Base-by-base conservation (phyloP, 2,329 filamentous ascomycete genomes). In the Chalaropsis thielavioides region DNA sequence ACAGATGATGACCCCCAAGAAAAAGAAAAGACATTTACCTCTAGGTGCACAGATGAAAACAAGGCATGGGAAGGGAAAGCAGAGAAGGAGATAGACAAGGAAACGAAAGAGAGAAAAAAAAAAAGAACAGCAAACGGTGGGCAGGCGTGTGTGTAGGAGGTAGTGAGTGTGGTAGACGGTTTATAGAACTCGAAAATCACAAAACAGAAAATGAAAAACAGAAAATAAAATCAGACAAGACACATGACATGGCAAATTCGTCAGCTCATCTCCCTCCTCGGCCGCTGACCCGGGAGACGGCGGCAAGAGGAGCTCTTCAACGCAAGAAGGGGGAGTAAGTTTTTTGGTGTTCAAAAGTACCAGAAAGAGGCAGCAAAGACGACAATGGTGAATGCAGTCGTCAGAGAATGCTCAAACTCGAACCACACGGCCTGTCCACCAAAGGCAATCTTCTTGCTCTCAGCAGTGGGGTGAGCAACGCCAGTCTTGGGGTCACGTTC, bases 371-470 rank as follows among this genome's bases (percentile, higher is more conserved):
- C 73, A 27, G 78, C 76, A 69, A 83, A 83, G 64, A 81, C 71
- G 63, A 80, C 68, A 41, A 74, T 71, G 1, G 81, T 83, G 69
- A 77, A 83, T 3, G 73, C 68, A 0, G 81, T 83, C 7, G 79
- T 77, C 2, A 77, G 66, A 2, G 77, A 80, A 70, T 81, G 78
- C 73, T 83, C 79, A 56, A 81, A 68, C 72, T 83, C 81, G 70
- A 82, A 83, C 76, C 78, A 81, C 19, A 79, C 78, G 8, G 79
- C 79, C 72, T 80, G 78, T 40, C 76, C 77, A 61, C 77, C 77
- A 69, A 81, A 82, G 1, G 79, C 78, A 70, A 80, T 79, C 73
- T 80, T 81, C 75, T 82, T 82, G 74, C 77, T 80, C 69, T 74
- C 68, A 3, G 74, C 73, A 0, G 78, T 78, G 3, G 81, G 81